Evolutionary conservation across 108 stramenopile genomes (phyloP).

Genomic region (Aurantiochytrium sp.): DNA sequence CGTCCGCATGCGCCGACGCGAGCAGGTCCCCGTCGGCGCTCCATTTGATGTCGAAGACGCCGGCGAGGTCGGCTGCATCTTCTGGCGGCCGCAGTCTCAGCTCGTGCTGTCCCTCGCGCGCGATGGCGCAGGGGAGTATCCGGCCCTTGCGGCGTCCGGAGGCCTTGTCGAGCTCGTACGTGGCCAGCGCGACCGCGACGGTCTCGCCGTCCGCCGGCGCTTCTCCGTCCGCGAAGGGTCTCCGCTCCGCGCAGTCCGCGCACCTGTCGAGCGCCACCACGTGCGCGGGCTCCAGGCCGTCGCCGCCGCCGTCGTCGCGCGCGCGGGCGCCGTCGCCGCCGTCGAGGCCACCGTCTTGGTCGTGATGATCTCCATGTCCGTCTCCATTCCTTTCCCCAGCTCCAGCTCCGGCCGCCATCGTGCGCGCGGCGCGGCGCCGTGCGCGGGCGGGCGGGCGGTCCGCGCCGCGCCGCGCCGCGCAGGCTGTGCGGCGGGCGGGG

Average conservation of each 20-base stretch:
- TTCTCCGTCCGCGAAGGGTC: background rate
- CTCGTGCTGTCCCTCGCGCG: background rate
- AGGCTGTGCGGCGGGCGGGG: too few species aligned
- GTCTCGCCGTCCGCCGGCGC: background rate
- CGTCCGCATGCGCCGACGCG: background rate
- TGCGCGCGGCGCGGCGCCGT: too few species aligned
- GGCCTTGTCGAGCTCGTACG: background rate
- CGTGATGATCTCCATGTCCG: too few species aligned
- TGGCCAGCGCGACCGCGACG: background rate
- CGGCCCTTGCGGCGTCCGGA: background rate
- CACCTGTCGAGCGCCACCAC: background rate
- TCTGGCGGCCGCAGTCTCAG: background rate
- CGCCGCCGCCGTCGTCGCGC: too few species aligned
- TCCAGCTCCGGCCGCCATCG: too few species aligned
- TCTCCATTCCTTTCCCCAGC: too few species aligned
- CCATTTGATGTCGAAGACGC: constrained; percentile 28
- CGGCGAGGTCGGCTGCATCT: background rate
- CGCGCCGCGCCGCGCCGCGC: too few species aligned
- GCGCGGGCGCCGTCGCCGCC: too few species aligned
- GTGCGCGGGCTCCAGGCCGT: too few species aligned
- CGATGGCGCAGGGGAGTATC: background rate
- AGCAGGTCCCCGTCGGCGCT: background rate
- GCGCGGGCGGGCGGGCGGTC: too few species aligned
- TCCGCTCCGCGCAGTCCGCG: constrained; percentile 1
- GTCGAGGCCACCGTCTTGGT: too few species aligned